phyloP scores from a whole-genome alignment of 2,329 filamentous ascomycete species.

The Fusarium oligoseptatum region DNA sequence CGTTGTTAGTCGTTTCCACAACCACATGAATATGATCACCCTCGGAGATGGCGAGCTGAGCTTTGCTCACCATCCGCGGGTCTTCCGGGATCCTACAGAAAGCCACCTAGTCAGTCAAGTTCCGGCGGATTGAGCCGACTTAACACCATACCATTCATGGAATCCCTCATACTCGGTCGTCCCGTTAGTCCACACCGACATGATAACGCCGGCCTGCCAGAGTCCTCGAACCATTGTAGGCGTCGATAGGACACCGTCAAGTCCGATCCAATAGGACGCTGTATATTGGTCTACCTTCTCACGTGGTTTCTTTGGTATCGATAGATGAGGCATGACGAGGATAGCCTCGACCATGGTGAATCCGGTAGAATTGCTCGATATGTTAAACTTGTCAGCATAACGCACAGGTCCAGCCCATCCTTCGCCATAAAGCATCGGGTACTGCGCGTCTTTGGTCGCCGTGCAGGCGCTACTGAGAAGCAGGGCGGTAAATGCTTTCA shows the following conservation, averaged over 20 bases:
- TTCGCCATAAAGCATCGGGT: neutral
- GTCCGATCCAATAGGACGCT: neutral
- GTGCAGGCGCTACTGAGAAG: neutral
- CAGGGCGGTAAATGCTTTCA: neutral
- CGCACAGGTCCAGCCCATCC: neutral
- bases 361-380: neutral
- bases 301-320: neutral
- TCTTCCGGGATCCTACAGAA: neutral
- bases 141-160: neutral
- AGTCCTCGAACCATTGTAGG: neutral
- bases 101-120: neutral
- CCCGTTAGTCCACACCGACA: neutral
- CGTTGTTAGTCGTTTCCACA: neutral
- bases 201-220: neutral
- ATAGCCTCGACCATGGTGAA: neutral
- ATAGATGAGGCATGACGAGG: neutral
- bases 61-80: neutral
- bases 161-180: neutral
- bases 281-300: neutral
- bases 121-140: neutral
- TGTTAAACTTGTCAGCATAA: neutral
- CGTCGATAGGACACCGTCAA: neutral
- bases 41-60: neutral
- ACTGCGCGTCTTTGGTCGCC: neutral
- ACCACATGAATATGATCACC: neutral